Base-by-base conservation (phyloP, 148 eudicot species). In the Cornus suecica region DNA sequence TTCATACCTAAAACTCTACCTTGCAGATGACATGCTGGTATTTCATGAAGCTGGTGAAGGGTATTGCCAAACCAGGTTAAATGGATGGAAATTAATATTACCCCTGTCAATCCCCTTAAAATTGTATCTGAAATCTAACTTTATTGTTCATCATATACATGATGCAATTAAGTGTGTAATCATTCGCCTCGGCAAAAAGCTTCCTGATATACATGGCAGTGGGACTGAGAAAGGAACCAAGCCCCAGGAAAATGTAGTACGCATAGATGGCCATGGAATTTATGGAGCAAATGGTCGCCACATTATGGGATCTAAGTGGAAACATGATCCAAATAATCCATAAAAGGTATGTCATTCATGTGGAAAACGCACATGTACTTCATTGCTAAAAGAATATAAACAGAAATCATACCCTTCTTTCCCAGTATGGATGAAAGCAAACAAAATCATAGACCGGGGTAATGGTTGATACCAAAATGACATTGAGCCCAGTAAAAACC, bases 361-460 rank as follows among this genome's bases (percentile, higher is more conserved):
- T 58, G 62, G 20, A 18, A 58, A 58, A n/a, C 0, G 42, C 0
- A 58, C 9, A n/a, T n/a, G 62, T 0, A 20, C 24, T 58, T 58
- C 29, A 29, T 28, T 54, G 29, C 29, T 37, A 69, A 8, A 32
- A 70, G 23, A 71, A 54, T 20, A 22, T 63, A 27, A 14, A 65
- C 9, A 70, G 45, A 25, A 66, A 78, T 32, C 90, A 71, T 92
- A 94, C 97, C 94, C 97, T 88, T 86, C 97, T 80, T 82, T 92
- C 97, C 97, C 97, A 94, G 75, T 89, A 92, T 7, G 99, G 97
- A 76, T 76, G 88, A 79, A 90, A 94, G 87, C 96, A 90, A 31
- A 90, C 96, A 70, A 85, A 92, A 76, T 94, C 96, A 79, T 94
- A 94, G 80, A 92, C 96, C 48, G 96, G 92, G 60, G 90, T 71